phyloP scores from a whole-genome alignment of 805 yeast species.

The Cyberlindnera mycetangii region DNA sequence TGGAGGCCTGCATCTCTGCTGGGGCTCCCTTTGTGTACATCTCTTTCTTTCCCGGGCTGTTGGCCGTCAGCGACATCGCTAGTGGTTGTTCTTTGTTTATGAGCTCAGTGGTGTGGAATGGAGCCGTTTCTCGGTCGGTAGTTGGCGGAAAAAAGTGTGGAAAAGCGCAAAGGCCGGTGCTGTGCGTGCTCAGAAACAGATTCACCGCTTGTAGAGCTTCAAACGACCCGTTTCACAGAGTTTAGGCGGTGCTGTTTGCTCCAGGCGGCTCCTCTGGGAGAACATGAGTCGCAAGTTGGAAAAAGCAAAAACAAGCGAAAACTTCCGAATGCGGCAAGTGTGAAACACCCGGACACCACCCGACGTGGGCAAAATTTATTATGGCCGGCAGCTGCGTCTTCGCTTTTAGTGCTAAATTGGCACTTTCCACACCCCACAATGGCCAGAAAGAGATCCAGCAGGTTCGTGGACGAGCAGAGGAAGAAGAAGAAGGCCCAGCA shows the following conservation, averaged over 20 bases:
- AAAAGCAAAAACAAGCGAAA: not conserved
- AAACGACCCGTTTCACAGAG: too few relatives aligned
- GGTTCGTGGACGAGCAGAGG: constrained; percentile 33
- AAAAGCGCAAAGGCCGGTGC: too few relatives aligned
- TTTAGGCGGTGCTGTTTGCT: too few relatives aligned
- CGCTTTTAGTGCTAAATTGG: not conserved
- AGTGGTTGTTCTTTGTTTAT: too few relatives aligned
- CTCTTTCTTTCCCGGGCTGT: not conserved
- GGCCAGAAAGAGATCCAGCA: constrained; percentile 38
- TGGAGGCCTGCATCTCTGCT: not conserved
- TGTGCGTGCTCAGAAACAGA: too few relatives aligned
- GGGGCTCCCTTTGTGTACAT: not conserved
- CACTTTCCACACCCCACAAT: too few relatives aligned
- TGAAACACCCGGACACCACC: constrained; percentile 9
- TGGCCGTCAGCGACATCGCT: not conserved
- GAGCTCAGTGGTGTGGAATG: too few relatives aligned
- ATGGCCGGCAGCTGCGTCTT: constrained; percentile 1
- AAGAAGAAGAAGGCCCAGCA: constrained; percentile 25
- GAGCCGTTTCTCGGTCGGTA: too few relatives aligned
- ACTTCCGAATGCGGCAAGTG: constrained; percentile 2
- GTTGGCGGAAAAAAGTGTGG: too few relatives aligned
- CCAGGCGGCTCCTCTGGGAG: too few relatives aligned
- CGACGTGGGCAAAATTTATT: constrained; percentile 3
- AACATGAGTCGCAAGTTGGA: not conserved
- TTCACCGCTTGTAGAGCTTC: too few relatives aligned